Evolutionary conservation across 2,329 filamentous ascomycete species (phyloP).

Genomic region (Claviceps digitariae): DNA sequence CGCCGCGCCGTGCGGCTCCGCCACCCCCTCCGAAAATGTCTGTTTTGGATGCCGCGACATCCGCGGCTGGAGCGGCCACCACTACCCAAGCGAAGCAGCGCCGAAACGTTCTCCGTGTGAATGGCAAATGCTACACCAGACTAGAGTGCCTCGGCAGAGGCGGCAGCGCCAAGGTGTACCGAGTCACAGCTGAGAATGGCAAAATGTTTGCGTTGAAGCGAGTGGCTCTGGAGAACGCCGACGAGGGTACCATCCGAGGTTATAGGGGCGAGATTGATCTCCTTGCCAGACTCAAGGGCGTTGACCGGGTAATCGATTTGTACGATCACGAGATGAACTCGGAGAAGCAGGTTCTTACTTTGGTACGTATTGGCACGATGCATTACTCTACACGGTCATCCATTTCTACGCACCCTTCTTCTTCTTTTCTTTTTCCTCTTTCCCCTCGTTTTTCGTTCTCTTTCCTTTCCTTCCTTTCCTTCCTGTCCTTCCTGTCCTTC

Average conservation of each 20-base stretch:
- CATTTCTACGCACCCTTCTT: background rate
- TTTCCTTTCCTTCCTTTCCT: background rate
- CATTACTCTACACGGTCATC: too few relatives aligned
- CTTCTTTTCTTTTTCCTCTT: background rate
- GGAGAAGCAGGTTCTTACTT: constrained; percentile 74
- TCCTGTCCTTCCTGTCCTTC: background rate
- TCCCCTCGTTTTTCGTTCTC: too few relatives aligned
- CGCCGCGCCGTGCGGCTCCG: constrained; percentile 63
- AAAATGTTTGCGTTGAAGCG: constrained; percentile 91
- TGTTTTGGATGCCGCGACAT: constrained; percentile 80
- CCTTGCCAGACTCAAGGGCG: constrained; percentile 64
- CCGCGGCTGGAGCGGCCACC: constrained; percentile 65
- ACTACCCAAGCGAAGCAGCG: constrained; percentile 61
- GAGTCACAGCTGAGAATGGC: constrained; percentile 93
- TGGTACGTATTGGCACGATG: constrained; percentile 42
- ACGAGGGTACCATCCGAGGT: constrained; percentile 68
- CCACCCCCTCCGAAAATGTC: constrained; percentile 93
- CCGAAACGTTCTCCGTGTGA: constrained; percentile 73
- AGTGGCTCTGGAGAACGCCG: constrained; percentile 80
- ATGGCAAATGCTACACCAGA: constrained; percentile 80
- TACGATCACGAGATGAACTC: constrained; percentile 91
- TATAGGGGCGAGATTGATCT: constrained; percentile 95
- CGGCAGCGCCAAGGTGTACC: constrained; percentile 87
- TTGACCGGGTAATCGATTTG: constrained; percentile 80
- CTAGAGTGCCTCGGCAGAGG: constrained; percentile 85